Base-by-base conservation (phyloP, 805 yeast species). In the Yarrowia sp. region DNA sequence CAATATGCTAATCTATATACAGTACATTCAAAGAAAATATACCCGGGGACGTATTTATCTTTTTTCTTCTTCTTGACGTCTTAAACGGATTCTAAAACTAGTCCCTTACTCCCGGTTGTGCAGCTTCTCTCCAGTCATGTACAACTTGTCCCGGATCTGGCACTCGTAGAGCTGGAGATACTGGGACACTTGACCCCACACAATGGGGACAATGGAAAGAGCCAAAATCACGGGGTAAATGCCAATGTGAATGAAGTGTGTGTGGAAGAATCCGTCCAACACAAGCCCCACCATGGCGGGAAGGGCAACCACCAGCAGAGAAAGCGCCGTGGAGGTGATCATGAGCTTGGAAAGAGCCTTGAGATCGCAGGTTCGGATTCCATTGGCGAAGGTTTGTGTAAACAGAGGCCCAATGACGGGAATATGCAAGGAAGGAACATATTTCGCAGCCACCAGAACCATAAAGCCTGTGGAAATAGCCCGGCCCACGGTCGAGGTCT, bases 111-210 rank as follows among this genome's bases (percentile, higher is more conserved):
- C 69, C 63, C 70, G 67, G 62, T 75, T 75, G 54, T 75, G 75
- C 36, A 75, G 69, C 44, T 71, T 75, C 48, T 70, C 69, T 16
- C 78, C 77, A 22, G 75, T 70, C 35, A 72, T 64, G 62, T 75
- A 75, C 7, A 71, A 69, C 22, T 72, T 72, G 63, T 75, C 78
- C 17, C 75, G 66, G n/a, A 75, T 71, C 17, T 65, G 41, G 10
- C 62, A 40, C 30, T 67, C 64, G 68, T 68, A 69, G 19, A 43
- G 32, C 21, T 49, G 32, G 41, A 65, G 64, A 24, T 26, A 30
- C 9, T 58, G 46, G 12, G 40, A 62, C 35, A 22, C 17, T 16
- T 33, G 46, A 16, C 33, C 48, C 36, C 43, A 28, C 19, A 36
- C 44, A 24, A 49, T 22, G 30, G 51, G 46, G 9, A 65, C n/a